phyloP scores from a whole-genome alignment of 805 yeast species.

The Brettanomyces anomalus region DNA sequence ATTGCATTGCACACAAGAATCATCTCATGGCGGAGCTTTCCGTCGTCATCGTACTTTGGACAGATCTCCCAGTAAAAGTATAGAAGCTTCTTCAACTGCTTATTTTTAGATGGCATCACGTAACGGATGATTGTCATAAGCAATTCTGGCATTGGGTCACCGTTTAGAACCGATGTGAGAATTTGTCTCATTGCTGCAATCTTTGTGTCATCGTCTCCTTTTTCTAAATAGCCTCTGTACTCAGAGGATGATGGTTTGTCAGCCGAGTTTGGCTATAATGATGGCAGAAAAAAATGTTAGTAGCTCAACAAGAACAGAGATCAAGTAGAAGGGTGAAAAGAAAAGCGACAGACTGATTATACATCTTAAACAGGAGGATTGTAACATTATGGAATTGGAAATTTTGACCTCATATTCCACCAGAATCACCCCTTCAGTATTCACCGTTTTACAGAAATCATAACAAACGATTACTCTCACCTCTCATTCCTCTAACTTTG shows the following conservation, averaged over 20 bases:
- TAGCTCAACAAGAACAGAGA: too few species aligned
- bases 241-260: slow-evolving; percentile 58
- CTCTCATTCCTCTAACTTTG: too few species aligned
- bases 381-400: too few species aligned
- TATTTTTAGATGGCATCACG: slow-evolving; percentile 91
- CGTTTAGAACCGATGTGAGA: slow-evolving; percentile 79
- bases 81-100: slow-evolving; percentile 82
- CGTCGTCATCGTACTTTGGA: slow-evolving; percentile 79
- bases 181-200: slow-evolving; percentile 85
- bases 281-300: slow-evolving; percentile 5
- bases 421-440: too few species aligned
- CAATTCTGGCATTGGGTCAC: slow-evolving; percentile 85
- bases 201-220: slow-evolving; percentile 81
- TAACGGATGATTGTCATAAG: slow-evolving; percentile 96
- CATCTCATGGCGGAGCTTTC: slow-evolving; percentile 96
- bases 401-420: too few species aligned
- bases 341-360: neutral
- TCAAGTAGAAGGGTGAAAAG: neutral
- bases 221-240: slow-evolving; percentile 71
- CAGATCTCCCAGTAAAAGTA: slow-evolving; percentile 98
- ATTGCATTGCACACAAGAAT: slow-evolving; percentile 96
- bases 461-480: too few species aligned
- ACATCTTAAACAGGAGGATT: too few species aligned
- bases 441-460: too few species aligned
- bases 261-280: slow-evolving; percentile 46